Base-by-base conservation (phyloP, 23 red algal species). In the Chondrus crispus region DNA sequence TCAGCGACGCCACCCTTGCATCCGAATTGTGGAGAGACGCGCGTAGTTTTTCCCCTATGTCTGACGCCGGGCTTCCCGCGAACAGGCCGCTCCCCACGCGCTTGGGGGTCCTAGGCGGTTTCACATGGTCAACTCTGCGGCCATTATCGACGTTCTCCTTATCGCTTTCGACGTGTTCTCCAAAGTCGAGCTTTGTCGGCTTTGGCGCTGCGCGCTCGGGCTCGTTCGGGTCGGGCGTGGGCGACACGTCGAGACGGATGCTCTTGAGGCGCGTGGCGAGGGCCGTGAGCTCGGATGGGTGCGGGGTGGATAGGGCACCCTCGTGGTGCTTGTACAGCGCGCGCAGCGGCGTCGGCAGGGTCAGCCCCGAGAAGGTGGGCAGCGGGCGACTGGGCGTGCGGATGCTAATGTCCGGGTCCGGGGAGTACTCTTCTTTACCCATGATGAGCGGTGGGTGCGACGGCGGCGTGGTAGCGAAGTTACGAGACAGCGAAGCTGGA, bases 231-330 rank as follows among this genome's bases (percentile, higher is more conserved):
- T 40, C 42, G 24, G 50, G 48, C 19, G 78, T 54, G 26, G 87
- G 87, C 3, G 87, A 35, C 2, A 53, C 35, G 16, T 90, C 50
- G 28, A 90, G 39, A 44, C 41, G 72, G 51, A 90, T 62, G 16
- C 52, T 52, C 26, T 54, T 36, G 52, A 90, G 60, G 16, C 53
- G 45, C 43, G 28, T 41, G 48, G 87, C 87, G 18, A 90, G 73
- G 18, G 73, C 87, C 62, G 87, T 90, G 50, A 90, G 57, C 46
- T 90, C 87, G 19, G 87, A 90, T 46, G 87, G 72, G 10, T 66
- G 70, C 22, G 69, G 52, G 14, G 87, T 3, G 8, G 14, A 3
- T 6, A 32, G 35, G 26, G 60, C 18, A 19, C 5, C 18, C 35
- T 66, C 5, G 26, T 66, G 26, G 26, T 66, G 26, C 35, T 32